These are phyloP conservation scores for Pyrenochaeta sp. DNA, from an alignment of 2,329 filamentous ascomycete species.

Conservation along the genomic window DNA sequence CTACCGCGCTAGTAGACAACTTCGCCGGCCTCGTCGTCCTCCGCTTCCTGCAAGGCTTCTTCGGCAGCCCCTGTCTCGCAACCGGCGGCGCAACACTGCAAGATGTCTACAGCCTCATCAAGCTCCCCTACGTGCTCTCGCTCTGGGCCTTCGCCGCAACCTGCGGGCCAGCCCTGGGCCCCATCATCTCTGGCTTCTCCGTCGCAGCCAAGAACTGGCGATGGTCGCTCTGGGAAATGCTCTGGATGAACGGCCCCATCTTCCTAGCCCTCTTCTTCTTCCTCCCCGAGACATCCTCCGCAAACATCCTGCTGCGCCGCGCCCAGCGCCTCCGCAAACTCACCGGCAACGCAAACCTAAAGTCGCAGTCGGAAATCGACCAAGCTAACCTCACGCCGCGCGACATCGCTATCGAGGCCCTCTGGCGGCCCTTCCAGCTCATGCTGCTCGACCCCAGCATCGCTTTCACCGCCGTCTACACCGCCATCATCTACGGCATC, in stretches of 20 bases:
- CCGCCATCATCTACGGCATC: slow-evolving; percentile 78
- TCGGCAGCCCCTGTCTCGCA: slow-evolving; percentile 48
- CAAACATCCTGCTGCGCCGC: slow-evolving; percentile 74
- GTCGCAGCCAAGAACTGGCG: slow-evolving; percentile 76
- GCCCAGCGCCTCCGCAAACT: slow-evolving; percentile 75
- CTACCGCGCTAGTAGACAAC: slow-evolving; percentile 68
- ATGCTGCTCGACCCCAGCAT: slow-evolving; percentile 85
- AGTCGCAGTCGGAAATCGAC: slow-evolving; percentile 82
- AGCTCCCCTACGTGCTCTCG: slow-evolving; percentile 54
- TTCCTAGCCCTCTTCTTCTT: slow-evolving; percentile 84
- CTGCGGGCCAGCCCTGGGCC: slow-evolving; percentile 69
- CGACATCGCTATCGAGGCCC: slow-evolving; percentile 60
- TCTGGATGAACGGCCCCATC: slow-evolving; percentile 75
- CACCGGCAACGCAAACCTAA: slow-evolving; percentile 70
- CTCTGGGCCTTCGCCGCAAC: slow-evolving; percentile 56
- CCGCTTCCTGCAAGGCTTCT: slow-evolving; percentile 51
- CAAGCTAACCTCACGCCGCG: slow-evolving; percentile 48
- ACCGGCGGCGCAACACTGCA: slow-evolving; percentile 49
- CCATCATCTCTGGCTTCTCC: slow-evolving; percentile 76
- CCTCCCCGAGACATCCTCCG: slow-evolving; percentile 86
- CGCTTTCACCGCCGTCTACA: slow-evolving; percentile 82
- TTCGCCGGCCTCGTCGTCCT: slow-evolving; percentile 69
- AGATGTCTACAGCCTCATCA: slow-evolving; percentile 51
- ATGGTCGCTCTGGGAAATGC: slow-evolving; percentile 86
- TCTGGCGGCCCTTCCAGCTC: slow-evolving; percentile 80